Conservation (phyloP, 2,329 filamentous ascomycete genomes). For the Xenosphaeropsis pyriputrescens region DNA sequence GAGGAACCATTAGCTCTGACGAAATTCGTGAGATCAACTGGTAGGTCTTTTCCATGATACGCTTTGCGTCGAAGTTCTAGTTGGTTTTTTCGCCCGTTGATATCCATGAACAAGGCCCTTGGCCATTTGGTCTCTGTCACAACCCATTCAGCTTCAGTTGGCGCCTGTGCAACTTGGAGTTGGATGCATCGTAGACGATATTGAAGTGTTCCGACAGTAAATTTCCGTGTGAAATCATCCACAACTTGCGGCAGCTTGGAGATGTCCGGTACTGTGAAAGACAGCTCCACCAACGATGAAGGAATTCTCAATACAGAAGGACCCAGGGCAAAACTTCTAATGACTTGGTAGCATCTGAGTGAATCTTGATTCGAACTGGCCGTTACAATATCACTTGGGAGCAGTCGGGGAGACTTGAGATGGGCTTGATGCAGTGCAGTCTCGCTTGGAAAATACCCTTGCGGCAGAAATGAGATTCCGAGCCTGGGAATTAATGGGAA, state of each 20-base stretch:
- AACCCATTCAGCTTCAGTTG: conserved; percentile 37
- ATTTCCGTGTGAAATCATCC: conserved; percentile 11
- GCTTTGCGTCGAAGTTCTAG: conserved; percentile 48
- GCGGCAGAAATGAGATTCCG: conserved; percentile 18
- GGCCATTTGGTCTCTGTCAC: conserved; percentile 57
- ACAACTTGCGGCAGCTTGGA: conserved; percentile 1
- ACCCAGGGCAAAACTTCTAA: conserved; percentile 32
- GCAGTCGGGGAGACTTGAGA: conserved; percentile 34
- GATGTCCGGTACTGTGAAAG: conserved; percentile 14
- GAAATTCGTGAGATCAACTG: conserved; percentile 55
- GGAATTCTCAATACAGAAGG: conserved; percentile 22
- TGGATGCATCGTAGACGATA: conserved; percentile 56
- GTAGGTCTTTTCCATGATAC: conserved; percentile 62
- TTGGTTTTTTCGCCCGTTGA: conserved; percentile 40
- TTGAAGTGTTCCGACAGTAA: conserved; percentile 35
- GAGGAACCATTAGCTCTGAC: conserved; percentile 6
- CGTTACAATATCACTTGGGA: conserved; percentile 5
- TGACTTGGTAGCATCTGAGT: conserved; percentile 34
- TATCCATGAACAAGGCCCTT: conserved; percentile 46
- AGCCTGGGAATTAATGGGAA: conserved; percentile 20
- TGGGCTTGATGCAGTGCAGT: conserved; percentile 43
- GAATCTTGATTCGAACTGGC: conserved; percentile 10
- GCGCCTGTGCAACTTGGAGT: conserved; percentile 15
- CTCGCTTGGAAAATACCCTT: conserved; percentile 26
- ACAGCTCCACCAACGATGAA: conserved; percentile 19